These are phyloP conservation scores for Citrus glauca DNA, from an alignment of 345 rosid species.

Conservation along the genomic window DNA sequence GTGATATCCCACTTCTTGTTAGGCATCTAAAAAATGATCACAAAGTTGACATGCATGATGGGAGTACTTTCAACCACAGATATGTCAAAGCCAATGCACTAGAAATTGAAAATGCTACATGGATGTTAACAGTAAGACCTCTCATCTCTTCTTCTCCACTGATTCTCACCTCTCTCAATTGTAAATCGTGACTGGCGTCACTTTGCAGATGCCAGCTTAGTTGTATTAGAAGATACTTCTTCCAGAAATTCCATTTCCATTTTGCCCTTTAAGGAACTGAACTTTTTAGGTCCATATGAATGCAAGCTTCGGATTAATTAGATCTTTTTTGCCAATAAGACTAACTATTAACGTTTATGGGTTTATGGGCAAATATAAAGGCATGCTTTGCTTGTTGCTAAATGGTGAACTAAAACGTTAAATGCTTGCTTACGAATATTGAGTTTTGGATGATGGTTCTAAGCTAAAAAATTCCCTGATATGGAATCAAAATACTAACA, in stretches of 20 bases:
- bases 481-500: neutral
- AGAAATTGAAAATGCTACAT: conserved; percentile 93
- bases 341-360: neutral
- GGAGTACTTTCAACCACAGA: conserved; percentile 81
- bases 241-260: neutral
- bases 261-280: neutral
- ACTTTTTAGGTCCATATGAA: neutral
- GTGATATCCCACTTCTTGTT: conserved; percentile 68
- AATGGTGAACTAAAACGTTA: neutral
- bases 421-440: neutral
- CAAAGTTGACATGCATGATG: conserved; percentile 91
- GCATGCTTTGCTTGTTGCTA: neutral
- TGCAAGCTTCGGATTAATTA: neutral
- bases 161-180: neutral
- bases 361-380: neutral
- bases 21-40: conserved; percentile 80
- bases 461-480: neutral
- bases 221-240: neutral
- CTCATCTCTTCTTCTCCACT: neutral
- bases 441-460: neutral
- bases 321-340: neutral
- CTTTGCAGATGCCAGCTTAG: neutral
- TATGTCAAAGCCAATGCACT: conserved; percentile 82
- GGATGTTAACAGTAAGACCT: conserved; percentile 86
- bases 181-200: neutral